phyloP scores from a whole-genome alignment of 2,329 filamentous ascomycete genomes.

The Pezizomycotina sp. region DNA sequence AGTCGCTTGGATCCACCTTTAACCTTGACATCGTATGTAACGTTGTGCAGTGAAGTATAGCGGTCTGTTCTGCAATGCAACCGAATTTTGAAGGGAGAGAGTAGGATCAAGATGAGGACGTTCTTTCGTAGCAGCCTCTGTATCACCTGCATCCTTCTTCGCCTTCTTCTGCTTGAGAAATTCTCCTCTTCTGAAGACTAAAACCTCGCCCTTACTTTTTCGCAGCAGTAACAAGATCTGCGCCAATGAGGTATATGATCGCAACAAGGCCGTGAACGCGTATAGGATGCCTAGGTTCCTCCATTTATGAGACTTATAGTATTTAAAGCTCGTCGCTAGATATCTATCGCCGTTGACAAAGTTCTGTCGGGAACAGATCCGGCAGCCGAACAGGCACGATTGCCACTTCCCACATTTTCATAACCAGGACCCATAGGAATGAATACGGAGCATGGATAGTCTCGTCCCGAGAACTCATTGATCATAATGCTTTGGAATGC shows the following conservation, averaged over 20 bases:
- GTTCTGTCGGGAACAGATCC: conserved; percentile 38
- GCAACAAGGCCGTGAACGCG: conserved; percentile 47
- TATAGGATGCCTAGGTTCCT: conserved; percentile 52
- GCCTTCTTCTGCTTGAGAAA: conserved; percentile 29
- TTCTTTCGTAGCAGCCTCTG: conserved; percentile 28
- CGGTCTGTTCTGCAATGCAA: conserved; percentile 47
- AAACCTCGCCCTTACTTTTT: conserved; percentile 62
- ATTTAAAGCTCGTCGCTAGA: conserved; percentile 39
- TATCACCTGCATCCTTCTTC: conserved; percentile 30
- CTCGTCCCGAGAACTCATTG: conserved; percentile 58
- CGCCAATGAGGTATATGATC: conserved; percentile 45
- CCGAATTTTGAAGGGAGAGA: conserved; percentile 26
- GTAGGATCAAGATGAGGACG: conserved; percentile 10
- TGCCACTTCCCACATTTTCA: conserved; percentile 25
- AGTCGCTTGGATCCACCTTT: conserved; percentile 41
- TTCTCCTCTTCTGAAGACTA: conserved; percentile 57
- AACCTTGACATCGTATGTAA: conserved; percentile 59
- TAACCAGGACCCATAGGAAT: conserved; percentile 36
- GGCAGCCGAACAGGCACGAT: conserved; percentile 40
- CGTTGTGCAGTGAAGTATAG: conserved; percentile 67
- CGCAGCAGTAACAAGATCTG: conserved; percentile 46
- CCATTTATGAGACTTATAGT: conserved; percentile 46
- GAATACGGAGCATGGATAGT: conserved; percentile 42
- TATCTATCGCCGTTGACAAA: conserved; percentile 44
- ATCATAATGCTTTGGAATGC: conserved; percentile 66